These are phyloP conservation scores for Cladosporium austrohemisphaericum DNA, from an alignment of 2,329 filamentous ascomycete genomes.

Conservation along the genomic window DNA sequence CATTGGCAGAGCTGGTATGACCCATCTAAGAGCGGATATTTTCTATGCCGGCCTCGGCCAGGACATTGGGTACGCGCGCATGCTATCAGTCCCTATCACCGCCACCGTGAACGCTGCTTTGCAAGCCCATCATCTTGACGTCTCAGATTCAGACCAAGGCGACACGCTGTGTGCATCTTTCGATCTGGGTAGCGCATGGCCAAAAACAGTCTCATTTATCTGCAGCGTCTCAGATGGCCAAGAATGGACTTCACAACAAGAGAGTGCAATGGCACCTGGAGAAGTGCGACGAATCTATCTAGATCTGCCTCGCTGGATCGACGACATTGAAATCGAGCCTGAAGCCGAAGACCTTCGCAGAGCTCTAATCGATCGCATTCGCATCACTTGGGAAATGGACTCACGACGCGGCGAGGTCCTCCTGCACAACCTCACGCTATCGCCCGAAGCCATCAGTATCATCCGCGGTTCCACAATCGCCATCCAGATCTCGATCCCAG, in stretches of 20 bases:
- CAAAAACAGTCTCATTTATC: constrained; percentile 60
- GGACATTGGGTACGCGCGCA: constrained; percentile 21
- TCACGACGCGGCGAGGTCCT: constrained; percentile 23
- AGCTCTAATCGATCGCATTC: constrained; percentile 20
- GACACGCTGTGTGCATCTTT: constrained; percentile 76
- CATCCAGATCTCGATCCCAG: constrained; percentile 10
- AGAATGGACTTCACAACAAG: constrained; percentile 3
- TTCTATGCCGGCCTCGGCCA: constrained; percentile 56
- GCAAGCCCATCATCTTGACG: constrained; percentile 74
- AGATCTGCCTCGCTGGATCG: constrained; percentile 9
- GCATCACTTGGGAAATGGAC: constrained; percentile 22
- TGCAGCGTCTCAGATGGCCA: constrained; percentile 17
- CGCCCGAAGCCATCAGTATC: constrained; percentile 17
- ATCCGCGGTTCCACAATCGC: constrained; percentile 18
- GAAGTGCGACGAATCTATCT: constrained; percentile 23
- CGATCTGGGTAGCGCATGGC: constrained; percentile 88
- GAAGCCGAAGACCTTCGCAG: constrained; percentile 17
- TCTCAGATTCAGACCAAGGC: constrained; percentile 58
- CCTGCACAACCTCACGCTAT: constrained; percentile 19
- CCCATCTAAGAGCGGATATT: constrained; percentile 73
- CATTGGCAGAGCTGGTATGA: constrained; percentile 79
- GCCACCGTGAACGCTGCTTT: constrained; percentile 91
- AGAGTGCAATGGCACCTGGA: constrained; percentile 20
- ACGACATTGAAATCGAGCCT: constrained; percentile 15
- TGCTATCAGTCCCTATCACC: constrained; percentile 68